These are phyloP conservation scores for Haberlea rhodopensis DNA, from an alignment of 257 asterid genomes.

Conservation along the genomic window DNA sequence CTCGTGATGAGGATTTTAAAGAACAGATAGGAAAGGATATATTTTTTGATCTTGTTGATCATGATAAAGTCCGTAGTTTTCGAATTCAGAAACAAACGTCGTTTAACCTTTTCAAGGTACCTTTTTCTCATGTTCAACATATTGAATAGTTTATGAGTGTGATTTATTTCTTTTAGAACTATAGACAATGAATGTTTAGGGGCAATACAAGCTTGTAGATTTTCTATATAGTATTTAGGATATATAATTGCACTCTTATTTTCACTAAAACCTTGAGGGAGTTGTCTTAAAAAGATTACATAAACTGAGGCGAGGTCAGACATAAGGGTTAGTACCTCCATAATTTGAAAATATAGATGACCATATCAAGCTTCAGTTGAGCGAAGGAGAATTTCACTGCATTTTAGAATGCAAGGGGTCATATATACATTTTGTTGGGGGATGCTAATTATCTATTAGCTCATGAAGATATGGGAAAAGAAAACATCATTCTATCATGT, in stretches of 20 bases:
- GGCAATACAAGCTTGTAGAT: conserved; percentile 12
- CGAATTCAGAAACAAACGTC: conserved; percentile 87
- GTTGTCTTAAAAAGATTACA: conserved; percentile 7
- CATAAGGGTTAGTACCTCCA: conserved; percentile 13
- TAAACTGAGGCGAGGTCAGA: conserved; percentile 6
- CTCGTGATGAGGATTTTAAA: conserved; percentile 86
- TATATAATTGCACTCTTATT: neutral
- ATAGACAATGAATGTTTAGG: conserved; percentile 2
- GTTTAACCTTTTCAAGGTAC: conserved; percentile 87
- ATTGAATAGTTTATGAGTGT: too few species aligned
- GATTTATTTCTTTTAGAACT: conserved; percentile 11
- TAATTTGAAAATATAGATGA: conserved; percentile 2
- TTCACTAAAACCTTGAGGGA: neutral
- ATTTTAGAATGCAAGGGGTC: neutral
- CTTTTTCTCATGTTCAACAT: conserved; percentile 14
- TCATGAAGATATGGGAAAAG: neutral
- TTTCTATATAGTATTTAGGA: conserved; percentile 2
- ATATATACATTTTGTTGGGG: neutral
- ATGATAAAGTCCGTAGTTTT: conserved; percentile 87
- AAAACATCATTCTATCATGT: neutral
- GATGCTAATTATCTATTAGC: neutral
- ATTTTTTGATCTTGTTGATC: conserved; percentile 94
- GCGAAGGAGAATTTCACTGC: neutral
- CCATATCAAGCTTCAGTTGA: neutral
- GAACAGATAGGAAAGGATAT: conserved; percentile 94